Conservation (phyloP, 2,329 filamentous ascomycete species). For the Calonectria pseudoturangicola region DNA sequence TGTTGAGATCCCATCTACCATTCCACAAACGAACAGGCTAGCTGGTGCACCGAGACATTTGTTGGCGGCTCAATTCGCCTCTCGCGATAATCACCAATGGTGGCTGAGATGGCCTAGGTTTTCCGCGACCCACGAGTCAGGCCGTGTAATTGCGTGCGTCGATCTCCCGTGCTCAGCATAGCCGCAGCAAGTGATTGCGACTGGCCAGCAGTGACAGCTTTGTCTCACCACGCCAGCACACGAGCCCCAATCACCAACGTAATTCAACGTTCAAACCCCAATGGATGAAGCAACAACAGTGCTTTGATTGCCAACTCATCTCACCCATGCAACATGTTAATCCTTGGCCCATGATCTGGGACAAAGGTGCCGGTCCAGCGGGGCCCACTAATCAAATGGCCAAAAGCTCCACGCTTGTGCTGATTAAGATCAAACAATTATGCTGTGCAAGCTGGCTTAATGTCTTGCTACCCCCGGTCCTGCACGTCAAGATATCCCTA, state of each 20-base stretch:
- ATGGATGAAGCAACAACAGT: constrained; percentile 16
- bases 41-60: constrained; percentile 36
- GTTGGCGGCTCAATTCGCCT: constrained; percentile 35
- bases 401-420: constrained; percentile 7
- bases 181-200: constrained; percentile 28
- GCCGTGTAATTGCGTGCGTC: constrained; percentile 48
- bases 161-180: constrained; percentile 51
- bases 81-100: constrained; percentile 42
- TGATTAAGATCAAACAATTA: constrained; percentile 14
- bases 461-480: background rate
- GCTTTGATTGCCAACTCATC: constrained; percentile 28
- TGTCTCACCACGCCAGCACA: constrained; percentile 13
- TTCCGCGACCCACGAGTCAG: constrained; percentile 50
- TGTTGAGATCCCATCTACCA: constrained; percentile 35
- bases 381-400: background rate
- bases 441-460: constrained; percentile 23
- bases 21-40: constrained; percentile 41
- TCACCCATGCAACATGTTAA: constrained; percentile 8
- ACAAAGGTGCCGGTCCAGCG: constrained; percentile 23
- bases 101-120: constrained; percentile 15
- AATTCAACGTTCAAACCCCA: background rate
- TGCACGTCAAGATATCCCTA: constrained; percentile 5
- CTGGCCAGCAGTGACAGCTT: constrained; percentile 24
- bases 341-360: constrained; percentile 20
- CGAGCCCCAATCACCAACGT: constrained; percentile 6